Conservation (phyloP, 768 basidiomycete genomes). For the Chalciporus chontae region DNA sequence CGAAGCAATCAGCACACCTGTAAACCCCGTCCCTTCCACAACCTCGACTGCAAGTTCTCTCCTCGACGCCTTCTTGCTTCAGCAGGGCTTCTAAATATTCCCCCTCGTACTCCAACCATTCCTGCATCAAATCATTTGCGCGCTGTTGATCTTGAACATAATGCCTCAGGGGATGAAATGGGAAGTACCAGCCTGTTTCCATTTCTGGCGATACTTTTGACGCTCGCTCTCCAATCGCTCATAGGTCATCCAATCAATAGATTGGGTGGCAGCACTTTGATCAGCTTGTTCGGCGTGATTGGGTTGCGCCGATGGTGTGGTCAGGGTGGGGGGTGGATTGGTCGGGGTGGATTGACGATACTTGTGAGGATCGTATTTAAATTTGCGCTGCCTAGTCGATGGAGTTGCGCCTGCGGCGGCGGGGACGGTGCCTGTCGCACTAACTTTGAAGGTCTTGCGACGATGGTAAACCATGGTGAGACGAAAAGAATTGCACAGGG, state of each 20-base stretch:
- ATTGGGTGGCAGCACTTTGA: not conserved
- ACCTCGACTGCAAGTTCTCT: not conserved
- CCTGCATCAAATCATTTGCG: not conserved
- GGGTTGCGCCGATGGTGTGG: not conserved
- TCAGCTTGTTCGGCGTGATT: not conserved
- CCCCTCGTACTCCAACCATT: not conserved
- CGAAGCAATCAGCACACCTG: not conserved
- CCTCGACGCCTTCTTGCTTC: not conserved
- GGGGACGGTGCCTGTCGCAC: not conserved
- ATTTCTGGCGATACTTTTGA: not conserved
- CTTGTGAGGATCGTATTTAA: not conserved
- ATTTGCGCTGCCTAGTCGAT: too few relatives aligned
- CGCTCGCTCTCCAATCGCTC: not conserved
- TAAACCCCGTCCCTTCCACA: not conserved
- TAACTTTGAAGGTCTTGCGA: not conserved
- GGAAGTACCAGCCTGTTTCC: not conserved
- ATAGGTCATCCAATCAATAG: not conserved
- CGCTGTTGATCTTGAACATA: not conserved
- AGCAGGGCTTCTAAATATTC: not conserved
- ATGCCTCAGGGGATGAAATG: not conserved
- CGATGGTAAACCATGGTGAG: not conserved
- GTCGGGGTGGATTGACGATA: not conserved
- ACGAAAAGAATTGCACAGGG: not conserved
- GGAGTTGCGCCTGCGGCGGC: not conserved
- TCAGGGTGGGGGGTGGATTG: not conserved